Evolutionary conservation across 1,284 basidiomycete genomes (phyloP).

Genomic region (Testicularia cyperi): DNA sequence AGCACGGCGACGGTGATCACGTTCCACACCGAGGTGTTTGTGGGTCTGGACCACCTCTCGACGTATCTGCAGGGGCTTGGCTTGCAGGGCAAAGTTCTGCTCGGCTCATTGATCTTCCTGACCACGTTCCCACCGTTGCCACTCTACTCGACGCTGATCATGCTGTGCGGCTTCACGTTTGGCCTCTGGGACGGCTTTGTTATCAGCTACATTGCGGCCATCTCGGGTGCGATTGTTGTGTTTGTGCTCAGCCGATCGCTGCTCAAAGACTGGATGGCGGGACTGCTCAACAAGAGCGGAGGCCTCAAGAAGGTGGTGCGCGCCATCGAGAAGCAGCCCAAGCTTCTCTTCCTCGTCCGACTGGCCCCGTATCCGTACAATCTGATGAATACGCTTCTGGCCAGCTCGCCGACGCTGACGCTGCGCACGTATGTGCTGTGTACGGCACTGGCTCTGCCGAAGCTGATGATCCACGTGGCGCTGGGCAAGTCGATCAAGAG

Average conservation of each 20-base stretch:
- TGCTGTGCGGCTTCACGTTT: slow-evolving; percentile 82
- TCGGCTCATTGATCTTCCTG: slow-evolving; percentile 56
- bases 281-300: slow-evolving; percentile 68
- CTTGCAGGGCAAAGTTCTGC: slow-evolving; percentile 38
- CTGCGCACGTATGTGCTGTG: slow-evolving; percentile 75
- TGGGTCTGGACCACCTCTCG: slow-evolving; percentile 48
- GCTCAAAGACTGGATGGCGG: slow-evolving; percentile 70
- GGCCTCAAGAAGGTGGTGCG: slow-evolving; percentile 66
- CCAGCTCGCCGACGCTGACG: slow-evolving; percentile 78
- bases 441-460: slow-evolving; percentile 79
- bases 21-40: slow-evolving; percentile 59
- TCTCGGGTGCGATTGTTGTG: slow-evolving; percentile 75
- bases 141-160: slow-evolving; percentile 81
- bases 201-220: slow-evolving; percentile 80
- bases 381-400: slow-evolving; percentile 84
- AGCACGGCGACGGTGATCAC: slow-evolving; percentile 56
- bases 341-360: slow-evolving; percentile 79
- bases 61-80: slow-evolving; percentile 46
- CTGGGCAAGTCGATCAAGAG: slow-evolving; percentile 79
- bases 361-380: slow-evolving; percentile 70
- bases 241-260: slow-evolving; percentile 74
- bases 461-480: slow-evolving; percentile 80
- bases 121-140: slow-evolving; percentile 70
- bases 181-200: slow-evolving; percentile 76
- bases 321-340: slow-evolving; percentile 81